Base-by-base conservation (phyloP, 2,329 filamentous ascomycete genomes). In the Arthroderma sp. region DNA sequence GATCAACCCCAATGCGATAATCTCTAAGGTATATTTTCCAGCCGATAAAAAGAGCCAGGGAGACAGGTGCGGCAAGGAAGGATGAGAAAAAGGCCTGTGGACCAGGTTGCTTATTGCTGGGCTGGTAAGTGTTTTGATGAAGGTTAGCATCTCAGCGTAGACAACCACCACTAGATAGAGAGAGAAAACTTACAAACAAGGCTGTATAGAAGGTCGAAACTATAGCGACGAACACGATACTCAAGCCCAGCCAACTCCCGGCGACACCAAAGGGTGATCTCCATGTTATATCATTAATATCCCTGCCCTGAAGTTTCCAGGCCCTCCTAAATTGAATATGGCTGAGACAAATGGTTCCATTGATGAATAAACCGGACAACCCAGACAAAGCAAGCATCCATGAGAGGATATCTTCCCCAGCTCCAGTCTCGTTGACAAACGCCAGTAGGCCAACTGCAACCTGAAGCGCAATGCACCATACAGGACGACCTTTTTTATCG, bases 81-180 rank as follows among this genome's bases (percentile, higher is more conserved):
- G 65, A 62, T 1, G 67, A 69, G 42, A 73, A 58, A 53, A 73
- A 73, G 46, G 56, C 55, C 29, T 62, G 59, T 27, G 64, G 50
- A 30, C 52, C 55, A 61, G 65, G 71, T 8, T 53, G 3, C 39
- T 46, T 29, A 4, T 49, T 28, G 38, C 45, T 85, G 33, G 77
- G 75, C 3, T 83, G 85, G 31, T 53, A 61, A 79, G 89, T 70
- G 86, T 88, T 73, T 89, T 91, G 57, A 84, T 88, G 41, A 91
- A 59, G 3, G 81, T 75, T 47, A 85, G 78, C 29, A 81, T 58
- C 28, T 77, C 63, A 53, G 71, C 77, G 48, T 69, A 70, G 67
- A 79, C 73, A 5, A 87, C 65, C 0, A 87, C 65, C 0, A 65
- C 61, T 50, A 70, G 78, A 0, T 81, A 82, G 9, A 70, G 74